Conservation (phyloP, 306 rosid species). For the Coriaria nepalensis region DNA sequence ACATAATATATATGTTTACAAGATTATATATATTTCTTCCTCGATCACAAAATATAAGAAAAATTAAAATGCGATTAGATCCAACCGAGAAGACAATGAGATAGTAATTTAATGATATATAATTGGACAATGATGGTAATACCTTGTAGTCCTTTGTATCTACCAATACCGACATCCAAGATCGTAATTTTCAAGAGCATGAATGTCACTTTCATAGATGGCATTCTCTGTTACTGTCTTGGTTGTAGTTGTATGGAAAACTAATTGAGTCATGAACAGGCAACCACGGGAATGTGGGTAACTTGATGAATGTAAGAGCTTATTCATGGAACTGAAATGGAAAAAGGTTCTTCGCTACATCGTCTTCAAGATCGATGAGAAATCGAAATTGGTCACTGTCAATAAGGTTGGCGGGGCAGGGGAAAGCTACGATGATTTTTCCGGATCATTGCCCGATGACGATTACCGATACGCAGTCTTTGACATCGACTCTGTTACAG, state of each 20-base stretch:
- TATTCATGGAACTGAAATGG: slow-evolving; percentile 99
- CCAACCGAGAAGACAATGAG: too few species aligned
- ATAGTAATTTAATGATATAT: too few species aligned
- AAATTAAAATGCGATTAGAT: too few species aligned
- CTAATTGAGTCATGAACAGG: slow-evolving; percentile 23
- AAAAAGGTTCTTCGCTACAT: slow-evolving; percentile 85
- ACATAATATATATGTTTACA: too few species aligned
- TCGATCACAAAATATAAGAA: too few species aligned
- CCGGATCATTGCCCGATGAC: slow-evolving; percentile 74
- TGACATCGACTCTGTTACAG: slow-evolving; percentile 92
- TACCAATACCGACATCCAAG: too few species aligned
- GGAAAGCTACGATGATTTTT: slow-evolving; percentile 71
- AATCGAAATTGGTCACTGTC: slow-evolving; percentile 70
- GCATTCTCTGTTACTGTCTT: background rate
- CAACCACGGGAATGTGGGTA: slow-evolving; percentile 99
- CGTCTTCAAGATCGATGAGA: slow-evolving; percentile 93
- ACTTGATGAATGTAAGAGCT: slow-evolving; percentile 91
- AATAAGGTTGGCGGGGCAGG: slow-evolving; percentile 90
- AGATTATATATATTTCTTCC: too few species aligned
- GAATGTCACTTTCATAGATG: background rate
- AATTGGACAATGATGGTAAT: too few species aligned
- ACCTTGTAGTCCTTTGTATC: too few species aligned
- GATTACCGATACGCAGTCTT: slow-evolving; percentile 95
- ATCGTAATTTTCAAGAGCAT: too few species aligned
- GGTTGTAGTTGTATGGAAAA: background rate